Base-by-base conservation (phyloP, 257 asterid species). In the Jacaranda mimosifolia region DNA sequence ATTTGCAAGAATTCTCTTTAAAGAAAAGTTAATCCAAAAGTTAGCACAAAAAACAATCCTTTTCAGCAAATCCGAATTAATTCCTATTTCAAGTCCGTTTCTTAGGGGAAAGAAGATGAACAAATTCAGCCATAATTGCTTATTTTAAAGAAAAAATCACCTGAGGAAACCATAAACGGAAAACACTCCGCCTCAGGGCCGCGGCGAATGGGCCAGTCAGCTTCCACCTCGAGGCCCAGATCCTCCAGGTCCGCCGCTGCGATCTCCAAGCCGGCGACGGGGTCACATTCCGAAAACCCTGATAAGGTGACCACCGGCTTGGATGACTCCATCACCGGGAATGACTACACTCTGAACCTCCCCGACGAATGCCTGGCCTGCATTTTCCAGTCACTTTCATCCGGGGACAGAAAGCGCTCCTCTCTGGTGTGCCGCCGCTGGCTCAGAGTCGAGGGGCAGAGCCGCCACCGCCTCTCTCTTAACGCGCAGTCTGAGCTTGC, bases 361-460 rank as follows among this genome's bases (percentile, higher is more conserved):
- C 98, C 98, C 11, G 97, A 94, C 81, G 98, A 94, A 65, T 88
- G 97, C 43, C 78, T 94, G 55, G 91, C 97, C 14, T 80, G 75
- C 58, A 70, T 92, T 38, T 94, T 94, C 84, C 96, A 92, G 43
- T 84, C 82, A 0, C 86, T 94, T 15, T 86, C 92, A 60, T 81
- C 97, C 79, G 94, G 93, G 5, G 97, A 94, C 77, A 52, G 98
- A 63, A 94, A 92, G 75, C 86, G 86, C 19, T 83, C 88, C 21
- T 90, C 98, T 0, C 55, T 92, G 59, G 97, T 92, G 18, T 92
- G 94, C 87, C 92, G 89, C 72, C 92, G 98, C 15, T 94, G 99
- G 99, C 85, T 91, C 7, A 46, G 65, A 18, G 84, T 92, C 68
- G 98, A 94, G 73, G 97, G 97, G 3, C 96, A 94, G 88, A 92